phyloP scores from a whole-genome alignment of 164 flowering plant genomes.

The grape (Vitis vinifera) region DNA sequence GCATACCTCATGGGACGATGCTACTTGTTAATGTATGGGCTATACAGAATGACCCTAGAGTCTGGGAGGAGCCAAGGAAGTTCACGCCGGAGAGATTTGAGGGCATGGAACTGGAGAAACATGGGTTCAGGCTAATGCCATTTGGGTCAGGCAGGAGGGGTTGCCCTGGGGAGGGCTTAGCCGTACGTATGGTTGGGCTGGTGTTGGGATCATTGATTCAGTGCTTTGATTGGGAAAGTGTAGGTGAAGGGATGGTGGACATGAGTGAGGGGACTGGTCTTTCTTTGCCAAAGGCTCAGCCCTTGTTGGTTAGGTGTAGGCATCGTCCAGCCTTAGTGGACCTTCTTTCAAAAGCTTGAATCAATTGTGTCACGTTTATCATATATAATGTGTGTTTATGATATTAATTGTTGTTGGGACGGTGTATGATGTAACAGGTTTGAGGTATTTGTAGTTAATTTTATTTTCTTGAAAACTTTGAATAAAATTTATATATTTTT shows the following conservation, averaged over 20 bases:
- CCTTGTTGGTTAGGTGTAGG: conserved; percentile 27
- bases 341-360: conserved; percentile 26
- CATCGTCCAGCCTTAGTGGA: conserved; percentile 25
- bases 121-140: conserved; percentile 37
- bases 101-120: conserved; percentile 15
- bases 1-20: conserved; percentile 37
- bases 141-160: conserved; percentile 49
- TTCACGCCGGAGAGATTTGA: conserved; percentile 41
- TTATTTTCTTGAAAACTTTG: too few relatives aligned
- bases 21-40: conserved; percentile 38
- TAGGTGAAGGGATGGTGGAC: conserved; percentile 37
- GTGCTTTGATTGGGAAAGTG: conserved; percentile 52
- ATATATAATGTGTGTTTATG: too few relatives aligned
- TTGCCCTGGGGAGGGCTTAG: conserved; percentile 49
- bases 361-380: neutral
- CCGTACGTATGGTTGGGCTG: conserved; percentile 28
- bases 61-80: conserved; percentile 29
- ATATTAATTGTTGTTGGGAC: too few relatives aligned
- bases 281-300: conserved; percentile 31
- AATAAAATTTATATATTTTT: too few relatives aligned
- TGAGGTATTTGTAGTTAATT: too few relatives aligned
- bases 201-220: conserved; percentile 39
- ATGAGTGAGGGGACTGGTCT: conserved; percentile 39
- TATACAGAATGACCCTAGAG: conserved; percentile 31
- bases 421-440: too few relatives aligned